phyloP scores from a whole-genome alignment of 1,284 basidiomycete species.

The Chalciporus sp. region DNA sequence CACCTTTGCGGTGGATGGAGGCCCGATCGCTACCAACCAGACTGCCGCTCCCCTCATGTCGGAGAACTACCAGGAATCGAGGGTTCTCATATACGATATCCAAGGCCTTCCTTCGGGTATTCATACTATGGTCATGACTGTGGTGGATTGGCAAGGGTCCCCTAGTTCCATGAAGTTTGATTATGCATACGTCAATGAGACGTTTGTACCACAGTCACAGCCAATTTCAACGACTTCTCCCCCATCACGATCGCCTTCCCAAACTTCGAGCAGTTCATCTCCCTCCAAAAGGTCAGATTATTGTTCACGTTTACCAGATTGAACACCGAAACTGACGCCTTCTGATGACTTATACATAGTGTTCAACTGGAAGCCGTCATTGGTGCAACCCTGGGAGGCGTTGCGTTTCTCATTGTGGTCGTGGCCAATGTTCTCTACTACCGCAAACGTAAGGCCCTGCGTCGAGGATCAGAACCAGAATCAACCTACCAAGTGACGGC shows the following conservation, averaged over 20 bases:
- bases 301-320: background rate
- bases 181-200: slow-evolving; percentile 28
- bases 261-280: background rate
- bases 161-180: slow-evolving; percentile 31
- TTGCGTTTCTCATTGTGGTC: background rate
- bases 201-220: slow-evolving; percentile 12
- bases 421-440: slow-evolving; percentile 10
- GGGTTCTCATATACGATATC: slow-evolving; percentile 18
- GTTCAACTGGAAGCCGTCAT: slow-evolving; percentile 14
- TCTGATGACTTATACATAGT: slow-evolving; percentile 7
- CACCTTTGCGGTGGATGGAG: slow-evolving; percentile 23
- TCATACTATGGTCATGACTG: slow-evolving; percentile 27
- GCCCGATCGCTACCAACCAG: slow-evolving; percentile 3
- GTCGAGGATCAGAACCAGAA: background rate
- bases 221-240: slow-evolving; percentile 7
- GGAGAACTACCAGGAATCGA: slow-evolving; percentile 21
- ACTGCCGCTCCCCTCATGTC: slow-evolving; percentile 13
- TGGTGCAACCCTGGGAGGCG: slow-evolving; percentile 23
- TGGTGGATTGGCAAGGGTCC: slow-evolving; percentile 23
- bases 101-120: slow-evolving; percentile 19
- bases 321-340: slow-evolving; percentile 7
- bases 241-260: background rate
- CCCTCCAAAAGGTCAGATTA: slow-evolving; percentile 13
- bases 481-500: slow-evolving; percentile 1
- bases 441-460: slow-evolving; percentile 6